Evolutionary conservation across 371 early-diverging fungal species (phyloP).

Genomic region (Mucor piriformis): DNA sequence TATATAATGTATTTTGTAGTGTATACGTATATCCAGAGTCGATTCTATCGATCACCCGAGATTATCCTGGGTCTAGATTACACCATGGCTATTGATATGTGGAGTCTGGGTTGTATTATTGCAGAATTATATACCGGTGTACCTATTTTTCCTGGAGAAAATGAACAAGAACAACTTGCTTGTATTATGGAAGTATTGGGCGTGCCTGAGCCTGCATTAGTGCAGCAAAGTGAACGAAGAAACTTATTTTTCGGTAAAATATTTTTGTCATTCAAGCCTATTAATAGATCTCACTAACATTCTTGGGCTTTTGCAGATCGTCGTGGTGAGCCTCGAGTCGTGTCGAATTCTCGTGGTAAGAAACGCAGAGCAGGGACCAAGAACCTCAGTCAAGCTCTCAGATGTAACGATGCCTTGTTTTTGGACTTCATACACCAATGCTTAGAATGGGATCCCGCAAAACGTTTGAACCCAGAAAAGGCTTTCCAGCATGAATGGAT

Average conservation of each 20-base stretch:
- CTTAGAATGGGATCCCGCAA: conserved; percentile 90
- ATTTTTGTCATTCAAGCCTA: too few species aligned
- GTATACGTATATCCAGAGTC: conserved; percentile 95
- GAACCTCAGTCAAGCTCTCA: conserved; percentile 70
- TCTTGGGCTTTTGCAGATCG: conserved; percentile 51
- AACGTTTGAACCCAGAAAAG: conserved; percentile 85
- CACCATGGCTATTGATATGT: conserved; percentile 94
- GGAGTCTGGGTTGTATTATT: conserved; percentile 98
- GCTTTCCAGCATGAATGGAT: conserved; percentile 85
- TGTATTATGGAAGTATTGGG: conserved; percentile 95
- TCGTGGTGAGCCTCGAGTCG: conserved; percentile 68
- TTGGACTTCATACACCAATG: conserved; percentile 86
- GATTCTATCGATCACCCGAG: conserved; percentile 97
- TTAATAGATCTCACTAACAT: too few species aligned
- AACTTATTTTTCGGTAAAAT: conserved; percentile 84
- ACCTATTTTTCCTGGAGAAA: conserved; percentile 95
- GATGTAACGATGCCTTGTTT: conserved; percentile 73
- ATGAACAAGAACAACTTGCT: conserved; percentile 90
- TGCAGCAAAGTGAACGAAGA: conserved; percentile 78
- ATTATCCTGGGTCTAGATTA: conserved; percentile 89
- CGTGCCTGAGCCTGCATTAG: conserved; percentile 73
- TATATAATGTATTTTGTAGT: conserved; percentile 35
- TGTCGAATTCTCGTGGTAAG: conserved; percentile 88
- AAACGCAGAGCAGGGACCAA: conserved; percentile 80
- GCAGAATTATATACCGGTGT: conserved; percentile 87